A percentile compares a stretch with the other conserved stretches of the same genome.
Evolutionary conservation across 2,329 filamentous ascomycete genomes (phyloP).

Genomic region (Mycocentrospora acerina): DNA sequence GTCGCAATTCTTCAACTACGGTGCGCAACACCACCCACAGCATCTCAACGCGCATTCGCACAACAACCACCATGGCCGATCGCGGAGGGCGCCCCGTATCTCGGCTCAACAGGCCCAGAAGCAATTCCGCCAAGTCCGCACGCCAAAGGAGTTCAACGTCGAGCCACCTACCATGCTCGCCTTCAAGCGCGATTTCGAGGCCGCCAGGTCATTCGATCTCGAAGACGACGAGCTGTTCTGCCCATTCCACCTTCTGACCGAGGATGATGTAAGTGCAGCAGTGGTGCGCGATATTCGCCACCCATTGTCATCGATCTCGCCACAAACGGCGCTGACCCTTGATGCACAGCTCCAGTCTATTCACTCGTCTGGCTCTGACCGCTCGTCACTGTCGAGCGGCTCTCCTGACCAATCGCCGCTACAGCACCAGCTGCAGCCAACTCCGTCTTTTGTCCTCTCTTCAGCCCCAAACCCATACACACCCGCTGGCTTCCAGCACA

Average conservation of each 20-base stretch:
- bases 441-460: conserved; percentile 74
- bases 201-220: conserved; percentile 88
- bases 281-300: conserved; percentile 24
- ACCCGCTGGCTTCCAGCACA: conserved; percentile 63
- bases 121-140: conserved; percentile 81
- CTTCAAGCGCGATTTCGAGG: conserved; percentile 87
- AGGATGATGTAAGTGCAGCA: conserved; percentile 73
- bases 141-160: conserved; percentile 76
- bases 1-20: conserved; percentile 53
- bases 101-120: conserved; percentile 83
- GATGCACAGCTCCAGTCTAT: conserved; percentile 78
- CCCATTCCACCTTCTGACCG: conserved; percentile 80
- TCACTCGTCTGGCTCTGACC: conserved; percentile 84
- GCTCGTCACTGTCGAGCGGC: conserved; percentile 90
- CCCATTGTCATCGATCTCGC: conserved; percentile 26
- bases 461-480: conserved; percentile 56
- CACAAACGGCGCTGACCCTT: conserved; percentile 33
- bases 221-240: conserved; percentile 97
- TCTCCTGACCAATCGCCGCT: conserved; percentile 90
- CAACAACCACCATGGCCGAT: conserved; percentile 81
- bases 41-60: conserved; percentile 63
- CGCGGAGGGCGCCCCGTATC: conserved; percentile 78
- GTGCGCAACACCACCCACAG: conserved; percentile 47
- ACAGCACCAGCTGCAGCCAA: conserved; percentile 74
- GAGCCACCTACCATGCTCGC: conserved; percentile 74